These are phyloP conservation scores for Oleoguttula mirabilis DNA, from an alignment of 495 filamentous ascomycete genomes.

Conservation along the genomic window DNA sequence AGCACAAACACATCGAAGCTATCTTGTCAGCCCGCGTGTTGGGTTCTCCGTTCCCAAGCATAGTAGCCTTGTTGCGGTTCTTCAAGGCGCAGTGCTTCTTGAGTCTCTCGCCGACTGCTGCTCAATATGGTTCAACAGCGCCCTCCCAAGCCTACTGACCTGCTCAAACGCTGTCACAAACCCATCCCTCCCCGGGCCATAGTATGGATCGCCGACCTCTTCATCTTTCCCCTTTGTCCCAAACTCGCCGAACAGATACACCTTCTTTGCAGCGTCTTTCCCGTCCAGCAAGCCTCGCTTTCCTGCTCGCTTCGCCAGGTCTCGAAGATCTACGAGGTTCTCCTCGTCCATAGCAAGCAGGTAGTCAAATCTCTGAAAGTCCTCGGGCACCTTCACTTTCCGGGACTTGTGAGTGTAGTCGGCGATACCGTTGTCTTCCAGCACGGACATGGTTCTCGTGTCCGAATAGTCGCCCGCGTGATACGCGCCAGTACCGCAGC, in stretches of 20 bases:
- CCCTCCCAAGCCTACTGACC: slow-evolving; percentile 62
- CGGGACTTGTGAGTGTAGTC: slow-evolving; percentile 68
- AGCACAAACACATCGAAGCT: no score
- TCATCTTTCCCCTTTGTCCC: slow-evolving; percentile 50
- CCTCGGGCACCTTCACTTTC: slow-evolving; percentile 48
- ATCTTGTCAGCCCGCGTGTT: no score
- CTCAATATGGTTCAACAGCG: slow-evolving; percentile 46
- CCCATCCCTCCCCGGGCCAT: slow-evolving; percentile 66
- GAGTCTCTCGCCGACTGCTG: slow-evolving; percentile 7
- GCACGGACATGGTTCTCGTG: slow-evolving; percentile 69
- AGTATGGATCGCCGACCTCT: slow-evolving; percentile 83
- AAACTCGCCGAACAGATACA: slow-evolving; percentile 81
- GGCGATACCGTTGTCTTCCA: slow-evolving; percentile 52
- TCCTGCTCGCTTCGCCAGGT: slow-evolving; percentile 43
- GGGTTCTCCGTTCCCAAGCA: no score
- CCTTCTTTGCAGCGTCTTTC: slow-evolving; percentile 35
- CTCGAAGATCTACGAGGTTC: slow-evolving; percentile 63
- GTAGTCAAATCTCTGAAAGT: slow-evolving; percentile 82
- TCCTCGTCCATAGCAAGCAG: slow-evolving; percentile 86
- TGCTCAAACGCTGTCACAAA: slow-evolving; percentile 84
- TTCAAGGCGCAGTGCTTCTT: no score
- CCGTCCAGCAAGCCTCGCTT: slow-evolving; percentile 36
- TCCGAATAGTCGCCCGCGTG: slow-evolving; percentile 65
- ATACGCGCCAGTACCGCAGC: slow-evolving; percentile 80
- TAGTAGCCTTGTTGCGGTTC: no score